These are phyloP conservation scores for Stereum hirsutum DNA, from an alignment of 1,284 basidiomycete species.

Conservation along the genomic window DNA sequence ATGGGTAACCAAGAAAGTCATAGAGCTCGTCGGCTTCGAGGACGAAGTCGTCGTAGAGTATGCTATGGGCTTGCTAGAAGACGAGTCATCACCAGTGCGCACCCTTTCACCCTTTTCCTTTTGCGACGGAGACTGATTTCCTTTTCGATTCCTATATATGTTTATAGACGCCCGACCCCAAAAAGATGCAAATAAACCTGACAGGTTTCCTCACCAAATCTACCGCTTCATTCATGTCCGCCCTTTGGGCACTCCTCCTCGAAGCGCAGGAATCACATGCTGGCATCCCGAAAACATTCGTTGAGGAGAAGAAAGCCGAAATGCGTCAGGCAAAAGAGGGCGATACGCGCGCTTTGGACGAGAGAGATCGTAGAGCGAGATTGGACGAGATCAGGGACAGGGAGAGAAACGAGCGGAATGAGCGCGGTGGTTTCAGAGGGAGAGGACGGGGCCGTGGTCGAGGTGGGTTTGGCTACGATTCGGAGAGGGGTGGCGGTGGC, in stretches of 20 bases:
- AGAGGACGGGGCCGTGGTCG: slow-evolving; percentile 25
- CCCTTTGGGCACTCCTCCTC: slow-evolving; percentile 84
- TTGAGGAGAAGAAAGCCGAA: slow-evolving; percentile 95
- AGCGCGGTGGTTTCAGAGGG: slow-evolving; percentile 32
- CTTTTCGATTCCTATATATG: not conserved
- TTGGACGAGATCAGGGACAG: slow-evolving; percentile 59
- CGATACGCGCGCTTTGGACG: slow-evolving; percentile 60
- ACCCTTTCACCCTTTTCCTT: slow-evolving; percentile 2
- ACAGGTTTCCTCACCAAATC: slow-evolving; percentile 83
- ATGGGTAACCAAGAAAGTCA: slow-evolving; percentile 90
- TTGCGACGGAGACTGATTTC: not conserved
- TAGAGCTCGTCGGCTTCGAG: slow-evolving; percentile 87
- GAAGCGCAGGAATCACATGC: slow-evolving; percentile 86
- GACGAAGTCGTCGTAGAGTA: slow-evolving; percentile 98
- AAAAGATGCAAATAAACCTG: slow-evolving; percentile 91
- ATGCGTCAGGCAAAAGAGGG: slow-evolving; percentile 71
- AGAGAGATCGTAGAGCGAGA: slow-evolving; percentile 57
- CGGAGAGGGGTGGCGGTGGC: slow-evolving; percentile 14
- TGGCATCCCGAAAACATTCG: slow-evolving; percentile 88
- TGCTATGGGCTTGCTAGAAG: slow-evolving; percentile 88
- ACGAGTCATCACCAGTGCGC: slow-evolving; percentile 71
- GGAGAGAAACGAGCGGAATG: slow-evolving; percentile 39
- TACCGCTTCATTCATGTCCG: slow-evolving; percentile 80
- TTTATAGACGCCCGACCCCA: slow-evolving; percentile 77
- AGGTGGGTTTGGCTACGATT: slow-evolving; percentile 21